Conservation (phyloP, 1,284 basidiomycete genomes). For the Ceratobasidium sp. region DNA sequence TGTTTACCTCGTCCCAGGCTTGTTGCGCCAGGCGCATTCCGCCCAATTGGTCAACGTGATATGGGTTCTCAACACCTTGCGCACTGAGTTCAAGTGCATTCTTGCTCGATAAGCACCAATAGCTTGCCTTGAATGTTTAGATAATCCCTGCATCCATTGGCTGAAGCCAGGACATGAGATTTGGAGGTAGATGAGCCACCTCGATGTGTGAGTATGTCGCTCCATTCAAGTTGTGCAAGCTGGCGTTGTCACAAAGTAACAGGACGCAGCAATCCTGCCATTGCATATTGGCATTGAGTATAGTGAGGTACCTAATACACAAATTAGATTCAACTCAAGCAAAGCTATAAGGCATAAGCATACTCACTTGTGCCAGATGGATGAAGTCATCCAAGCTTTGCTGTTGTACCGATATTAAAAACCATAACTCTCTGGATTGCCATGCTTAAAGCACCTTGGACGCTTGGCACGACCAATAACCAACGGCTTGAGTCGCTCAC, state of each 20-base stretch:
- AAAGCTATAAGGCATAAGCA: background rate
- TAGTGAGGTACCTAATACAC: background rate
- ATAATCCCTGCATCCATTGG: conserved; percentile 59
- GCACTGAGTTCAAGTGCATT: conserved; percentile 58
- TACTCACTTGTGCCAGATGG: conserved; percentile 45
- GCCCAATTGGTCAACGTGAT: conserved; percentile 58
- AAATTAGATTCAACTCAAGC: background rate
- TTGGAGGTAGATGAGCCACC: conserved; percentile 56
- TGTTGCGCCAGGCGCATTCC: conserved; percentile 56
- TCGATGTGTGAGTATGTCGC: conserved; percentile 52
- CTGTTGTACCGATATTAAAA: background rate
- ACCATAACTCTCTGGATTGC: background rate
- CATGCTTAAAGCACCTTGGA: background rate
- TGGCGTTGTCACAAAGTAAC: conserved; percentile 58
- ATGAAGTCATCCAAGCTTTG: conserved; percentile 15
- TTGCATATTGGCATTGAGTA: conserved; percentile 53
- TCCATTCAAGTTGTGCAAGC: conserved; percentile 54
- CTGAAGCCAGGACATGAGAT: conserved; percentile 57
- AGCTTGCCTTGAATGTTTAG: conserved; percentile 58
- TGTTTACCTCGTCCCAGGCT: conserved; percentile 56
- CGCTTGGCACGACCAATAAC: conserved; percentile 7
- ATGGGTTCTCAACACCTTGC: conserved; percentile 56
- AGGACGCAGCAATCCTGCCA: conserved; percentile 53
- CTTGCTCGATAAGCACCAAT: conserved; percentile 52
- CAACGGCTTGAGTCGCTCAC: conserved; percentile 13